Evolutionary conservation across 352 stramenopile genomes (phyloP), one percentile per base, ranked within the genome.

Genomic region (Phytophthora agathidicida): DNA sequence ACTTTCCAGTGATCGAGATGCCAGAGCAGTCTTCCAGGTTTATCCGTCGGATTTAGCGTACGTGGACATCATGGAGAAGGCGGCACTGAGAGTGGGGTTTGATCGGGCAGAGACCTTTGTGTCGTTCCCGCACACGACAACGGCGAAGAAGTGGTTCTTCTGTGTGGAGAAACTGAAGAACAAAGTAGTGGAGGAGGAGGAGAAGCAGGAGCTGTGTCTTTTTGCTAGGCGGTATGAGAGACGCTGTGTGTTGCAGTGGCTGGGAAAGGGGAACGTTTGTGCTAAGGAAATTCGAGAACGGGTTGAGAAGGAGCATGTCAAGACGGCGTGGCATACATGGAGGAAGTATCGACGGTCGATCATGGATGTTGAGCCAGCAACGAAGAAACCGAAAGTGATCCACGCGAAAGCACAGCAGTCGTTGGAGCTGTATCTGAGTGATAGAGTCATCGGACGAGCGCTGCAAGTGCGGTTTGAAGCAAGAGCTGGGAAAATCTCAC

Each of bases 131-230:
- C 85, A 92, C 38, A 20, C 69, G 4, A 89, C 77, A 2, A 71
- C 73, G 3, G 80, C 80, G 9, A 88, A 90, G 48, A 92, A 94
- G 30, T 94, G 85, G 85, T 94, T 80, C 56, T 73, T 94, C 1
- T 76, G 64, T 50, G 36, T 73, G 28, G 62, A 73, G 54, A 76
- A 76, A 6, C 28, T 48, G 6, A 60, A 38, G 30, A 47, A 8
- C 30, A 41, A 33, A 22, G 24, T 39, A 17, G 9, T 33, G 17
- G 19, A 48, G 23, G 36, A 28, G 20, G 7, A 33, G 32, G 16
- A 39, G 5, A 38, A 51, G 36, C 33, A 58, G 9, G 44, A 75
- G 17, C 13, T 70, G 23, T 93, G 83, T 59, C 51, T 83, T 5
- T 92, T 91, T 68, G 83, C 70, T 23, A 71, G 80, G 37, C 74